Evolutionary conservation across 805 yeast species (phyloP).

Genomic region (Teunomyces cretensis): DNA sequence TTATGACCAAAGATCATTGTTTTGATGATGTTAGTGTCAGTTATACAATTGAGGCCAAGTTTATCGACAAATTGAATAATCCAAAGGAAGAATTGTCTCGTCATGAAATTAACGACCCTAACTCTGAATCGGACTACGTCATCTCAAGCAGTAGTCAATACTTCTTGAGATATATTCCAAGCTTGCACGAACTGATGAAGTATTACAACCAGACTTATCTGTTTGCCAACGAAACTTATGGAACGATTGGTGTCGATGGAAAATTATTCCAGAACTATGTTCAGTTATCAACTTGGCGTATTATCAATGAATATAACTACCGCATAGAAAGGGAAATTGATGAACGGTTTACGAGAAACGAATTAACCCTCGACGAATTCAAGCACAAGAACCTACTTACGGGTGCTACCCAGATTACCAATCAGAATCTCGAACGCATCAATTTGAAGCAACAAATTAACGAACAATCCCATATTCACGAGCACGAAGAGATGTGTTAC

Average conservation of each 20-base stretch:
- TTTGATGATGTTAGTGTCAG: slow-evolving; percentile 46
- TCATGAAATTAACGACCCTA: slow-evolving; percentile 38
- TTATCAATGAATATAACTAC: slow-evolving; percentile 25
- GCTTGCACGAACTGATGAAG: slow-evolving; percentile 28
- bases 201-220: slow-evolving; percentile 24
- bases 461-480: neutral
- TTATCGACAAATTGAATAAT: slow-evolving; percentile 46
- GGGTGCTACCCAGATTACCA: slow-evolving; percentile 6
- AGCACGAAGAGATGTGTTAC: slow-evolving; percentile 1
- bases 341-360: slow-evolving; percentile 25
- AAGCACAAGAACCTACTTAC: slow-evolving; percentile 32
- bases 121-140: slow-evolving; percentile 32
- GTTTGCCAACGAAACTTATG: slow-evolving; percentile 28
- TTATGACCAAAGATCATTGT: slow-evolving; percentile 47
- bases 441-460: neutral
- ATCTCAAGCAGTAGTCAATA: slow-evolving; percentile 37
- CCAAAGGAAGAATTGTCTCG: slow-evolving; percentile 29
- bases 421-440: neutral
- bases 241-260: slow-evolving; percentile 35
- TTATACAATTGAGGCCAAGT: slow-evolving; percentile 54
- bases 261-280: slow-evolving; percentile 26
- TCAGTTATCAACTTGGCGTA: slow-evolving; percentile 33
- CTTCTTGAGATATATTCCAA: slow-evolving; percentile 40
- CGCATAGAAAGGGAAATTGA: slow-evolving; percentile 39
- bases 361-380: slow-evolving; percentile 25